phyloP scores from a whole-genome alignment of 1,284 basidiomycete species.

The Trichosporon ovoides region DNA sequence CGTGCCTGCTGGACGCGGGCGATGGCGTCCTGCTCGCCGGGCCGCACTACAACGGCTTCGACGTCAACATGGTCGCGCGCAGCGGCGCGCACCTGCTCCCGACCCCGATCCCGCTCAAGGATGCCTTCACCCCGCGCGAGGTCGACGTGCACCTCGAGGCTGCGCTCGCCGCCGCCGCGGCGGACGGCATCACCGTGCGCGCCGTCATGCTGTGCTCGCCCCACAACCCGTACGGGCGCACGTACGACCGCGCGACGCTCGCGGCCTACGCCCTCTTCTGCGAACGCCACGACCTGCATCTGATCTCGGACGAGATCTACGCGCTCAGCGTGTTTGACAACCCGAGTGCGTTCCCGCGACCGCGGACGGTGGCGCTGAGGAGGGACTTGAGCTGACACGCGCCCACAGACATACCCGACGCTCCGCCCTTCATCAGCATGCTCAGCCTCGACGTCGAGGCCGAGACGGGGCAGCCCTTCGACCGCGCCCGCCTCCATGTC shows the following conservation, averaged over 20 bases:
- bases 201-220: constrained; percentile 48
- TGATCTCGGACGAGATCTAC: constrained; percentile 51
- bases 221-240: constrained; percentile 48
- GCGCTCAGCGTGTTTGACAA: constrained; percentile 46
- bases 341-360: constrained; percentile 21
- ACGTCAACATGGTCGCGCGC: constrained; percentile 20
- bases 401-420: constrained; percentile 26
- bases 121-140: constrained; percentile 1
- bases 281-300: constrained; percentile 48
- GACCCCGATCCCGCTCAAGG: constrained; percentile 10
- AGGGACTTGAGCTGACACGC: no score
- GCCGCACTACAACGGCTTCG: constrained; percentile 42
- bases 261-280: constrained; percentile 49
- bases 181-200: constrained; percentile 30
- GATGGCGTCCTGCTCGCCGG: constrained; percentile 37
- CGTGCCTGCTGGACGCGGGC: constrained; percentile 31
- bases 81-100: constrained; percentile 7
- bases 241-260: constrained; percentile 45
- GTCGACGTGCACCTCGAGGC: constrained; percentile 18
- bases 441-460: constrained; percentile 46
- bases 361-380: not conserved
- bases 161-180: constrained; percentile 22
- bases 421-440: constrained; percentile 46
- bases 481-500: constrained; percentile 45
- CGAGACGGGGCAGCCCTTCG: constrained; percentile 44